A percentile compares a stretch with the other conserved stretches of the same genome.
phyloP scores from a whole-genome alignment of 345 rosid genomes.

The Dovyalis caffra region DNA sequence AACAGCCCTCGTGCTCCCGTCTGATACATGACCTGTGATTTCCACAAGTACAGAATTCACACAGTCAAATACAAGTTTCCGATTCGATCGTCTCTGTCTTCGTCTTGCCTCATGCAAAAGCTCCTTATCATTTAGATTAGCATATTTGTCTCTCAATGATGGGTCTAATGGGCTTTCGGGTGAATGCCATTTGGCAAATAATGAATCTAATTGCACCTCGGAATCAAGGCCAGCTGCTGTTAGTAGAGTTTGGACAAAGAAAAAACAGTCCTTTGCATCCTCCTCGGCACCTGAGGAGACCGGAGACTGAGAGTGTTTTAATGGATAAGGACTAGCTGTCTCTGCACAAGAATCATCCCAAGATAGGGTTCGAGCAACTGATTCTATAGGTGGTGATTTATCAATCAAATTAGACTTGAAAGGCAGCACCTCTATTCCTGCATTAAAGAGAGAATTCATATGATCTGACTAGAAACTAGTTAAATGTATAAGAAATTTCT shows the following conservation, averaged over 20 bases:
- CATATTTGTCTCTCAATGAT: constrained; percentile 53
- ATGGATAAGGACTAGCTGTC: constrained; percentile 39
- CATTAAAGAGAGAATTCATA: not conserved
- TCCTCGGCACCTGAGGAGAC: constrained; percentile 34
- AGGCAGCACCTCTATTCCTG: constrained; percentile 51
- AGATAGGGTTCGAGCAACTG: constrained; percentile 57
- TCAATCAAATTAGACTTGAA: constrained; percentile 68
- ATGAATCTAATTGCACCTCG: constrained; percentile 34
- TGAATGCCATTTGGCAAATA: constrained; percentile 60
- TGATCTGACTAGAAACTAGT: not conserved
- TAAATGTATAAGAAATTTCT: not conserved
- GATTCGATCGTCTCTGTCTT: constrained; percentile 58
- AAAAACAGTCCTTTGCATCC: constrained; percentile 64
- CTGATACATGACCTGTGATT: constrained; percentile 37
- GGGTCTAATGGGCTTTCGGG: constrained; percentile 80
- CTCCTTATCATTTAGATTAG: constrained; percentile 43
- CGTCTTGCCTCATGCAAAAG: constrained; percentile 64
- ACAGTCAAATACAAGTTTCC: constrained; percentile 71
- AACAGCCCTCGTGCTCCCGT: constrained; percentile 22
- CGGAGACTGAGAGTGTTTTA: constrained; percentile 31
- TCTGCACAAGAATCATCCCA: constrained; percentile 50
- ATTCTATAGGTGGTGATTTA: constrained; percentile 72
- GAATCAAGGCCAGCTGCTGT: constrained; percentile 52
- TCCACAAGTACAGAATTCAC: constrained; percentile 61
- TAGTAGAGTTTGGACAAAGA: constrained; percentile 51